Evolutionary conservation across 1,139 yeast species (phyloP).

Genomic region (Geotrichum restrictum): DNA sequence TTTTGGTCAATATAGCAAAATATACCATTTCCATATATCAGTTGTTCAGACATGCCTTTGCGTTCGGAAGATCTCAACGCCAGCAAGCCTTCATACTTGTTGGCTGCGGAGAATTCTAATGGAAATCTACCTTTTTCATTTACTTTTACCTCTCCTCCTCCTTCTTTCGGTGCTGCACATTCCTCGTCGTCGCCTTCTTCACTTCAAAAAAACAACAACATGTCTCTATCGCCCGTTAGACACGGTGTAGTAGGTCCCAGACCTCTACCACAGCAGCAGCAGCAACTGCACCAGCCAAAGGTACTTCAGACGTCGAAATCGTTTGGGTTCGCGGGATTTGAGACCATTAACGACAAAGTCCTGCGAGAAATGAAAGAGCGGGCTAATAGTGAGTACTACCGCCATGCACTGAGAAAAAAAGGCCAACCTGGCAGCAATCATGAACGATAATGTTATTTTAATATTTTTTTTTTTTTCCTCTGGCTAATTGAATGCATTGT

Average conservation of each 20-base stretch:
- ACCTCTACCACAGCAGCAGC: neutral
- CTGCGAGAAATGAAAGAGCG: conserved; percentile 38
- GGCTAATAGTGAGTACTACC: conserved; percentile 25
- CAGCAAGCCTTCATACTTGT: neutral
- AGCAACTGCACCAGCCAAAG: neutral
- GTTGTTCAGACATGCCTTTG: too few relatives aligned
- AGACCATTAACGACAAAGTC: conserved; percentile 37
- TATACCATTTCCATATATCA: too few relatives aligned
- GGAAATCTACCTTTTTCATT: neutral
- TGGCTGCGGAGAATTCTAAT: neutral
- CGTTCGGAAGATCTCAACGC: too few relatives aligned
- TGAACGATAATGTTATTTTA: neutral
- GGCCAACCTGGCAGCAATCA: neutral
- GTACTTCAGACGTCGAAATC: conserved; percentile 30
- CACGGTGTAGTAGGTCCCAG: neutral
- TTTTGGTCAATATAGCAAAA: too few relatives aligned
- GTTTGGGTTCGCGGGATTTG: conserved; percentile 32
- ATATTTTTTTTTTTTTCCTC: neutral
- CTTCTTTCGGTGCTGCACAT: neutral
- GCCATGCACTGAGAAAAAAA: neutral
- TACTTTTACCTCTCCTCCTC: neutral
- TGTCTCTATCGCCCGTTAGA: neutral
- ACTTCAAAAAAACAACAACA: neutral
- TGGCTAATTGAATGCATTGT: neutral
- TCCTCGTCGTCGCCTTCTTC: neutral